Conservation (phyloP, 1,284 basidiomycete species). For the Ganoderma sp. region DNA sequence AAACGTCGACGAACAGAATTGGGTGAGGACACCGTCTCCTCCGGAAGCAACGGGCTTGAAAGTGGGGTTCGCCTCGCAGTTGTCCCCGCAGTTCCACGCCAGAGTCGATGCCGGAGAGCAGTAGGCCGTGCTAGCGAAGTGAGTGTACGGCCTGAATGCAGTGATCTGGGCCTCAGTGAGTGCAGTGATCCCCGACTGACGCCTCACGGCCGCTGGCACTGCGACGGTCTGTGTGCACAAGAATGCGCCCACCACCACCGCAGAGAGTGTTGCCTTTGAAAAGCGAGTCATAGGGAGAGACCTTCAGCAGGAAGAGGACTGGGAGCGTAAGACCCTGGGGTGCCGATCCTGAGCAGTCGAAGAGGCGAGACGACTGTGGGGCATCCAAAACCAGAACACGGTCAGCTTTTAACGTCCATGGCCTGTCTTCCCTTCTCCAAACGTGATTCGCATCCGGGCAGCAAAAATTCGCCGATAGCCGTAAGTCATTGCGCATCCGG, state of each 20-base stretch:
- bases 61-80: conserved; percentile 52
- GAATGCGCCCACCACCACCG: conserved; percentile 11
- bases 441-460: neutral
- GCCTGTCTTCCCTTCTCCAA: neutral
- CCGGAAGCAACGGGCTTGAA: conserved; percentile 67
- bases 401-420: neutral
- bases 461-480: neutral
- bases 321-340: neutral
- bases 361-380: neutral
- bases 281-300: neutral
- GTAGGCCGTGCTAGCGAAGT: conserved; percentile 46
- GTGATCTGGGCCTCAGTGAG: conserved; percentile 36
- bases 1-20: conserved; percentile 50
- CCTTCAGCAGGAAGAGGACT: neutral
- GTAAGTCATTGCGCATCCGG: neutral
- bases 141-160: conserved; percentile 48
- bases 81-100: conserved; percentile 46
- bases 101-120: conserved; percentile 42
- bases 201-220: neutral
- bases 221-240: neutral
- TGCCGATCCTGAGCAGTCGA: neutral
- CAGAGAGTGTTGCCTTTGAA: conserved; percentile 40
- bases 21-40: conserved; percentile 57
- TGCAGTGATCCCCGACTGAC: neutral
- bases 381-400: neutral